phyloP scores from a whole-genome alignment of 805 yeast genomes.

The Candida manassasensis region DNA sequence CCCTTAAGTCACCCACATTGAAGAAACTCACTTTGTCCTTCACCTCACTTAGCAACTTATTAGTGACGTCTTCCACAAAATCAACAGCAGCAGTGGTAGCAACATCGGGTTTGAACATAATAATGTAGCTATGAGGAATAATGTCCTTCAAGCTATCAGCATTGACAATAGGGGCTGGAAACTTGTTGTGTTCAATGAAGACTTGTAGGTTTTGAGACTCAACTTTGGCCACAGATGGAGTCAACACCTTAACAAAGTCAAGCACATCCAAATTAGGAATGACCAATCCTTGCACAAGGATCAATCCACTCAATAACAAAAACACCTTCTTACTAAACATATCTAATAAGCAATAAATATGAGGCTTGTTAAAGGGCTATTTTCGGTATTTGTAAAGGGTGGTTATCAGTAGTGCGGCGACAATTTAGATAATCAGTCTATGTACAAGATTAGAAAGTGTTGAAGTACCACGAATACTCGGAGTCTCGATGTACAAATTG shows the following conservation, averaged over 20 bases:
- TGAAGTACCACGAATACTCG: too few relatives aligned
- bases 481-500: too few relatives aligned
- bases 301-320: background rate
- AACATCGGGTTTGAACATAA: slow-evolving; percentile 68
- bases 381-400: too few relatives aligned
- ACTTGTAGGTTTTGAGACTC: slow-evolving; percentile 2
- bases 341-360: slow-evolving; percentile 1
- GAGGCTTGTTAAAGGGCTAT: too few relatives aligned
- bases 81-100: slow-evolving; percentile 39
- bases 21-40: slow-evolving; percentile 42
- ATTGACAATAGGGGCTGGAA: slow-evolving; percentile 1
- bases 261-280: slow-evolving; percentile 1
- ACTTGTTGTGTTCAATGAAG: background rate
- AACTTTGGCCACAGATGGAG: background rate
- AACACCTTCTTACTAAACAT: slow-evolving; percentile 2
- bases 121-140: slow-evolving; percentile 73
- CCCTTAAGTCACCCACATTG: slow-evolving; percentile 56
- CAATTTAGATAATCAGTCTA: too few relatives aligned
- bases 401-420: too few relatives aligned
- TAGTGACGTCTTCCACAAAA: slow-evolving; percentile 58
- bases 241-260: background rate
- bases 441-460: too few relatives aligned
- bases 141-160: slow-evolving; percentile 10
- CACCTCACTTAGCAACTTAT: slow-evolving; percentile 33
- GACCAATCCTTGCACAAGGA: slow-evolving; percentile 4